phyloP scores from a whole-genome alignment of 2,329 filamentous ascomycete species.

The Niveomyces coronatus region DNA sequence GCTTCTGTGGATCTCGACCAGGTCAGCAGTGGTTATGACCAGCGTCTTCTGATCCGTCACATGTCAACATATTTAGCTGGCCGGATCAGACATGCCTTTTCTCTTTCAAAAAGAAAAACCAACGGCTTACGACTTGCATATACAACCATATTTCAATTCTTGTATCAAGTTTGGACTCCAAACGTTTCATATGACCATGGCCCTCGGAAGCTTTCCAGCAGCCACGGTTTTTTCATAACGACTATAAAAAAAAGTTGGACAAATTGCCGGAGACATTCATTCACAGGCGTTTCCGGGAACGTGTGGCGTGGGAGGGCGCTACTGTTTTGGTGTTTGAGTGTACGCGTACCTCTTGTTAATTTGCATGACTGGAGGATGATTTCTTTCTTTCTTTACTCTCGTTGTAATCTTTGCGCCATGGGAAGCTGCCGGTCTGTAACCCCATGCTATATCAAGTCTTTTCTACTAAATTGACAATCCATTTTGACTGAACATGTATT shows the following conservation, averaged over 20 bases:
- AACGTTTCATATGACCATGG: constrained; percentile 20
- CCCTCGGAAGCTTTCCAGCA: constrained; percentile 12
- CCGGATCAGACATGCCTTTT: too few species aligned
- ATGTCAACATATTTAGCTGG: neutral
- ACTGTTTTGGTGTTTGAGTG: constrained; percentile 14
- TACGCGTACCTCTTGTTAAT: constrained; percentile 13
- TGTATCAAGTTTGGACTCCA: constrained; percentile 32
- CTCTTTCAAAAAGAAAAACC: constrained; percentile 5
- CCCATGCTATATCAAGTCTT: constrained; percentile 5
- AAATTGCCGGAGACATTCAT: constrained; percentile 16
- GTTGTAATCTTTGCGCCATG: constrained; percentile 11
- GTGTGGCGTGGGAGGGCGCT: constrained; percentile 19
- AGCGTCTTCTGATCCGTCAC: neutral
- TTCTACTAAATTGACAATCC: constrained; percentile 9
- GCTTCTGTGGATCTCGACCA: constrained; percentile 4
- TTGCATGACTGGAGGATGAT: constrained; percentile 2
- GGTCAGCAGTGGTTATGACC: neutral
- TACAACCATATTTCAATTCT: constrained; percentile 28
- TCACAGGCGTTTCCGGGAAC: constrained; percentile 13
- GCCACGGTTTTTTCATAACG: constrained; percentile 17
- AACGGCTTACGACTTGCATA: constrained; percentile 10
- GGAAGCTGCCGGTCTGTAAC: constrained; percentile 8
- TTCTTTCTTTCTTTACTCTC: constrained; percentile 14
- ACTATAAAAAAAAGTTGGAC: constrained; percentile 19
- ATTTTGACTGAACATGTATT: constrained; percentile 3